phyloP scores from a whole-genome alignment of 768 basidiomycete species.

The Kwoniella dendrophila region DNA sequence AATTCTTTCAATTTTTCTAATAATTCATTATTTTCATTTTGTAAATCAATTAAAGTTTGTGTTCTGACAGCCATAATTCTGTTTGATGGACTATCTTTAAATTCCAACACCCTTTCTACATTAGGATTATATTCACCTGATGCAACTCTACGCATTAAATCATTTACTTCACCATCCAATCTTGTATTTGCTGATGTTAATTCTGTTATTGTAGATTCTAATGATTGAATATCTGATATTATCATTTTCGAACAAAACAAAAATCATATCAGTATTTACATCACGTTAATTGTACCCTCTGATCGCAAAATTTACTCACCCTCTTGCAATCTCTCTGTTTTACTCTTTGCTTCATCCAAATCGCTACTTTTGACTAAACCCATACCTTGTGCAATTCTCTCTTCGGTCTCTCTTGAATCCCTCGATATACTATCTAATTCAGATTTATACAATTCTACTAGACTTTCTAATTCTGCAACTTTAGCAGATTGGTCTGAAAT shows the following conservation, averaged over 20 bases:
- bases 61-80: conserved; percentile 76
- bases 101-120: conserved; percentile 53
- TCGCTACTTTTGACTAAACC: conserved; percentile 41
- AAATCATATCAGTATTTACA: not conserved
- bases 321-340: conserved; percentile 24
- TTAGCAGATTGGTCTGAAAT: conserved; percentile 24
- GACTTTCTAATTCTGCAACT: conserved; percentile 37
- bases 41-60: conserved; percentile 72
- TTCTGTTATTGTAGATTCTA: conserved; percentile 42
- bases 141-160: conserved; percentile 50
- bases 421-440: conserved; percentile 39
- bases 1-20: conserved; percentile 68
- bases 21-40: conserved; percentile 80
- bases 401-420: conserved; percentile 44
- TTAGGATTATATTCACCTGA: conserved; percentile 54
- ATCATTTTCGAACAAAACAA: not conserved
- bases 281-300: not conserved
- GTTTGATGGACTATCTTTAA: conserved; percentile 79
- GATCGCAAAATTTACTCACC: conserved; percentile 27
- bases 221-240: conserved; percentile 33
- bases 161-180: conserved; percentile 49
- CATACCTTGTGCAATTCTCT: conserved; percentile 37
- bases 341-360: conserved; percentile 27
- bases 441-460: conserved; percentile 37
- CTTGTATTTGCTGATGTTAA: conserved; percentile 47